A percentile compares a stretch with the other conserved stretches of the same genome.
Evolutionary conservation across 768 basidiomycete species (phyloP).

Genomic region (Dioszegia crocea): DNA sequence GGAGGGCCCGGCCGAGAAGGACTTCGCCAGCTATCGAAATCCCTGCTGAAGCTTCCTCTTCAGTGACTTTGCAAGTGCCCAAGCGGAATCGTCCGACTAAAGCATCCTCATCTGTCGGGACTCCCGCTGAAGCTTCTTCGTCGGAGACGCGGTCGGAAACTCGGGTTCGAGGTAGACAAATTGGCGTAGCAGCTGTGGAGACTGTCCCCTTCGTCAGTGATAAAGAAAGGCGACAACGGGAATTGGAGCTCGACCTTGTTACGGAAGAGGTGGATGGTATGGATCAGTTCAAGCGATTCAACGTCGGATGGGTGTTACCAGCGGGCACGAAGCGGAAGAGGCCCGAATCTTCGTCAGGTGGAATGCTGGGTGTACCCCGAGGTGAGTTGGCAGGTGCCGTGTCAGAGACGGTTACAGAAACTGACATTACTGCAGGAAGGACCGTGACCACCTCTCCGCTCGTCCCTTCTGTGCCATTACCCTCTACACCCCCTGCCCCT

Average conservation of each 20-base stretch:
- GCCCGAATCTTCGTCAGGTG: conserved; percentile 44
- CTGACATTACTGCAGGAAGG: not conserved
- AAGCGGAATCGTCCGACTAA: too few relatives aligned
- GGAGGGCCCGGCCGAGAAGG: too few relatives aligned
- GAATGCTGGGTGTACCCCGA: not conserved
- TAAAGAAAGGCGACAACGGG: conserved; percentile 37
- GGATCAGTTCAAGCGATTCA: conserved; percentile 74
- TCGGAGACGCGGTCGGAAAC: not conserved
- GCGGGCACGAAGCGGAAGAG: conserved; percentile 64
- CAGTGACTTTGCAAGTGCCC: too few relatives aligned
- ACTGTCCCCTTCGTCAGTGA: conserved; percentile 31
- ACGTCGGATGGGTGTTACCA: conserved; percentile 82
- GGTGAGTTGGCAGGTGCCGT: not conserved
- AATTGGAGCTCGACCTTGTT: conserved; percentile 51
- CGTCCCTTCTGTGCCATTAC: not conserved
- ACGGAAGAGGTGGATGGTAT: conserved; percentile 69
- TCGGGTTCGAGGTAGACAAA: conserved; percentile 13
- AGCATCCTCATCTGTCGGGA: not conserved
- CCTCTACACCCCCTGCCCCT: not conserved
- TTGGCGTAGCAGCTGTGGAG: conserved; percentile 39
- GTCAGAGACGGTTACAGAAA: not conserved
- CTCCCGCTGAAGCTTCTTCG: not conserved
- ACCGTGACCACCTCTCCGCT: not conserved
- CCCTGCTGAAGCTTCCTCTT: too few relatives aligned
- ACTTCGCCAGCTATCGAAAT: too few relatives aligned